Base-by-base conservation (phyloP, 495 filamentous ascomycete genomes). In the Podospora fimiseda region DNA sequence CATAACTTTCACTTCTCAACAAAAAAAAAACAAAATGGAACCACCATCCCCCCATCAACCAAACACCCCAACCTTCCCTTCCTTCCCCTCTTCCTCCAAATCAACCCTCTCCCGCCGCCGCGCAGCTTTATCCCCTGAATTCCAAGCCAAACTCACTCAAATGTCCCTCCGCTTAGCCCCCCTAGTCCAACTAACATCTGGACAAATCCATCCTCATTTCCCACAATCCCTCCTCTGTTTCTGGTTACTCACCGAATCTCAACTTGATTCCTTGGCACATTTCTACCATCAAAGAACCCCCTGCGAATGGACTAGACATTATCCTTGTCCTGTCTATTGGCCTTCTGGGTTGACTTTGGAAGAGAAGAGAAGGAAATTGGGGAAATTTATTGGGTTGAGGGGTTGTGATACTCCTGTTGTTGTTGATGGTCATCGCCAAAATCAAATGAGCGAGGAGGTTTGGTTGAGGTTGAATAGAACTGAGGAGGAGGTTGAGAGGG, bases 241-340 rank as follows among this genome's bases (percentile, higher is more conserved):
- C 74, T 87, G 85, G 72, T 80, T 93, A 20, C 78, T 94, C 39
- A 89, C 87, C 24, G 77, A 80, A 56, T 62, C 57, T 18, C 74
- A 92, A 64, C 79, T 90, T 39, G 87, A 94, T 61, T 65, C 64
- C 33, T 81, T 95, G 5, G 87, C 88, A 7, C 69, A 73, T 36
- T 85, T 86, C 64, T 93, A 89, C 68, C 83, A 90, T 66, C 89
- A 95, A 64, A 72, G 78, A 42, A 77, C 83, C 47, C 73, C 82
- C 38, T 58, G 68, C 65, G 15, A 55, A 0, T 80, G 71, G 60
- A 84, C 79, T 1, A 47, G 49, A 37, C 61, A 69, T n/a, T 93
- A 95, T 63, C 89, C 89, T 2, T 77, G 73, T 54, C 74, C 77
- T 1, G 69, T 80, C 18, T 43, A 56, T 3, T 74, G 59, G 73